A percentile compares a stretch with the other conserved stretches of the same genome.
These are phyloP conservation scores for Crithidia expoeki DNA, from an alignment of 208 protist genomes.

Conservation along the genomic window DNA sequence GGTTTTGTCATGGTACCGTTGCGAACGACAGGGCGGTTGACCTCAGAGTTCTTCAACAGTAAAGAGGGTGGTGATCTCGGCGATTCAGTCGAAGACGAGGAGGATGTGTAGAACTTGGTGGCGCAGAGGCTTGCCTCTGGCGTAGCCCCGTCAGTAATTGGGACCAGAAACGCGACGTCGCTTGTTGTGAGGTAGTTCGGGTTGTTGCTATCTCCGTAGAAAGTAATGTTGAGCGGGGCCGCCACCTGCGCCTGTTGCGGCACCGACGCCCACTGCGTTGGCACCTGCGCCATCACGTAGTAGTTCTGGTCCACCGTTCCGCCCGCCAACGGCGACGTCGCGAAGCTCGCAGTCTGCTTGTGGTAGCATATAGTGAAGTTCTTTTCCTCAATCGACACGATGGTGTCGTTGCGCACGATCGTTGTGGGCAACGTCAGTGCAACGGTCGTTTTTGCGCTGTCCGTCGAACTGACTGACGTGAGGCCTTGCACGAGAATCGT, in stretches of 20 bases:
- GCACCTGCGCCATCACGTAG: conserved; percentile 43
- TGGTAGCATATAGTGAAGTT: conserved; percentile 80
- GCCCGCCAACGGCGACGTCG: conserved; percentile 58
- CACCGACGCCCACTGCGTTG: conserved; percentile 50
- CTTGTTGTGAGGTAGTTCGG: conserved; percentile 47
- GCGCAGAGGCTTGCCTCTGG: conserved; percentile 13
- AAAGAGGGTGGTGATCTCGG: too few relatives aligned
- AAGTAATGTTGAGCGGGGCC: conserved; percentile 63
- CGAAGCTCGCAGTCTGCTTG: conserved; percentile 59
- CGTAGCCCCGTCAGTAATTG: conserved; percentile 12
- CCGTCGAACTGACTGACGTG: conserved; percentile 24
- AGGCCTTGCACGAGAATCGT: conserved; percentile 51
- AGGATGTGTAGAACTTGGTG: not conserved
- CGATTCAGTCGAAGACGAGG: not conserved
- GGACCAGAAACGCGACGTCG: conserved; percentile 75
- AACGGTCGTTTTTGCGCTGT: conserved; percentile 18
- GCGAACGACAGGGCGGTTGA: conserved; percentile 1
- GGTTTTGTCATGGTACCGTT: conserved; percentile 28
- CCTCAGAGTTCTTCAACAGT: too few relatives aligned
- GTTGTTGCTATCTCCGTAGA: conserved; percentile 38
- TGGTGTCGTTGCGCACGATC: conserved; percentile 4
- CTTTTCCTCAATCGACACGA: conserved; percentile 4
- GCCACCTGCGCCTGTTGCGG: conserved; percentile 59
- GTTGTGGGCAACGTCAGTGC: conserved; percentile 23
- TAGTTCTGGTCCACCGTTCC: conserved; percentile 65